Evolutionary conservation across 192 early-diverging fungal genomes (phyloP).

Genomic region (Coemansia sp.): DNA sequence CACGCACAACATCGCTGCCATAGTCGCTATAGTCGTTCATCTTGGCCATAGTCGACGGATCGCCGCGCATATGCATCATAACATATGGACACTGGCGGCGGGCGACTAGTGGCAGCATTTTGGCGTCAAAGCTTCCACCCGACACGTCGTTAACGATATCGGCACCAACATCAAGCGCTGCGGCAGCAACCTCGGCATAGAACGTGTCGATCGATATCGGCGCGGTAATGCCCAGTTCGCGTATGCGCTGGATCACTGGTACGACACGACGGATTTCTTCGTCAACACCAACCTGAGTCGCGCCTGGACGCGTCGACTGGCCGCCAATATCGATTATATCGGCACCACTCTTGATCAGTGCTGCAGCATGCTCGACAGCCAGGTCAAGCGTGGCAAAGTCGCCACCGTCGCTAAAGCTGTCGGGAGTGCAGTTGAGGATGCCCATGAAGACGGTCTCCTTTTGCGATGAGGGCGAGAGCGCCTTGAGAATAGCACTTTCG

Average conservation of each 20-base stretch:
- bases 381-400: constrained; percentile 61
- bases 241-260: constrained; percentile 81
- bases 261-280: constrained; percentile 85
- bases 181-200: constrained; percentile 80
- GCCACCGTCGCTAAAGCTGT: constrained; percentile 96
- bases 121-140: constrained; percentile 78
- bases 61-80: constrained; percentile 99
- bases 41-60: constrained; percentile 81
- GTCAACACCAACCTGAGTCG: constrained; percentile 70
- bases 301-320: constrained; percentile 87
- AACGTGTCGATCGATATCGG: constrained; percentile 96
- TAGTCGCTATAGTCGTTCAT: constrained; percentile 75
- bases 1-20: constrained; percentile 67
- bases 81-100: constrained; percentile 80
- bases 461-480: constrained; percentile 49
- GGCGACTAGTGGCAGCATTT: constrained; percentile 82
- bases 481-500: constrained; percentile 57
- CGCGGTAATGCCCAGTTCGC: constrained; percentile 58
- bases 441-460: constrained; percentile 89
- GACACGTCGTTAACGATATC: constrained; percentile 95
- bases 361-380: constrained; percentile 68
- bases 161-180: constrained; percentile 88
- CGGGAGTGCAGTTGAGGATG: constrained; percentile 96
- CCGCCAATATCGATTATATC: constrained; percentile 97
- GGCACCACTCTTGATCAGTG: constrained; percentile 76